Evolutionary conservation across 2,329 filamentous ascomycete species (phyloP).

Genomic region (Trichoderma arundinaceum): DNA sequence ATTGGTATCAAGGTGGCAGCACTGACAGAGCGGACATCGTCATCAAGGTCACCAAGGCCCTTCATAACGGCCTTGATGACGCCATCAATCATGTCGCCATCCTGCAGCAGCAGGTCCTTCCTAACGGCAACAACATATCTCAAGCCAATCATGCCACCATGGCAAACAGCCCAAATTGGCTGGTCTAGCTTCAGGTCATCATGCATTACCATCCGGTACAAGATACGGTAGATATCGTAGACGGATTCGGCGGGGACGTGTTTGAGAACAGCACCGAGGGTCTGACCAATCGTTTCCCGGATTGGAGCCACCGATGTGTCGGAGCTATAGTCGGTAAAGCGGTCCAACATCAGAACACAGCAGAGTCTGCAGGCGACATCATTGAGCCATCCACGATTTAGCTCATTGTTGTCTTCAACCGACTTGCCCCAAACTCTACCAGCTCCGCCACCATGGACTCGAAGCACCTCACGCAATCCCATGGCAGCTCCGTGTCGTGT

Average conservation of each 20-base stretch:
- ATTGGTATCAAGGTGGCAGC: constrained; percentile 97
- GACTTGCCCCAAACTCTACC: constrained; percentile 76
- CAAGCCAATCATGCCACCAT: constrained; percentile 96
- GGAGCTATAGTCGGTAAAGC: constrained; percentile 96
- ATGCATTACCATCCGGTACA: constrained; percentile 92
- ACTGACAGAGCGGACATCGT: constrained; percentile 95
- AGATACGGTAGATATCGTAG: constrained; percentile 79
- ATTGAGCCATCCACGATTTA: constrained; percentile 88
- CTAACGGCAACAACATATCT: constrained; percentile 94
- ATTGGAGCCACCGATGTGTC: constrained; percentile 97
- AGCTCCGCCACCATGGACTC: constrained; percentile 88
- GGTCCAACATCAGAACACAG: constrained; percentile 95
- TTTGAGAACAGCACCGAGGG: constrained; percentile 84
- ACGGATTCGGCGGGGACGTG: constrained; percentile 82
- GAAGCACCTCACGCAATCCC: constrained; percentile 87
- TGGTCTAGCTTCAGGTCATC: constrained; percentile 74
- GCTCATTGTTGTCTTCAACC: constrained; percentile 73
- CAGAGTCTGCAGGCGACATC: constrained; percentile 94
- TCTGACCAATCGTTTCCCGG: constrained; percentile 92
- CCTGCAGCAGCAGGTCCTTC: constrained; percentile 85
- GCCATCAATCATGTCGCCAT: constrained; percentile 87
- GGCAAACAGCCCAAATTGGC: constrained; percentile 90
- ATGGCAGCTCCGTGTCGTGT: constrained; percentile 95
- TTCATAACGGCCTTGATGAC: constrained; percentile 94
- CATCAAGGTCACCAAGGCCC: constrained; percentile 86